A percentile compares a stretch with the other conserved stretches of the same genome.
These are phyloP conservation scores for Quercus robur DNA, from an alignment of 306 rosid genomes.

Conservation along the genomic window DNA sequence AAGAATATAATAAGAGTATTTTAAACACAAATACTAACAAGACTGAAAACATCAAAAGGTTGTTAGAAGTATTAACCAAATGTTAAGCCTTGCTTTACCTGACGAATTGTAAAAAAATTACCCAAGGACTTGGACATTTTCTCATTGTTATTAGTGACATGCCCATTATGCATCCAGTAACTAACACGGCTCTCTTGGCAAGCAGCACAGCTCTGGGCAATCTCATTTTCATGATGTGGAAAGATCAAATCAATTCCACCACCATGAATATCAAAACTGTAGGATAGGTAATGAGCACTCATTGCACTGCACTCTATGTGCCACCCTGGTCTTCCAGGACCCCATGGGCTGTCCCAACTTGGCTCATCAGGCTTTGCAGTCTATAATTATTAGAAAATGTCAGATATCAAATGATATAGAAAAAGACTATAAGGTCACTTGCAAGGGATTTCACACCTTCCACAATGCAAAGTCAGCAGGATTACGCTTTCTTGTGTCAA, in stretches of 20 bases:
- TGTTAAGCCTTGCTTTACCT: slow-evolving; percentile 40
- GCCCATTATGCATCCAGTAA: slow-evolving; percentile 98
- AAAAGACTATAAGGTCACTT: slow-evolving; percentile 10
- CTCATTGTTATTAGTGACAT: slow-evolving; percentile 84
- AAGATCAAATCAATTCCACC: slow-evolving; percentile 97
- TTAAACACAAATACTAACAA: slow-evolving; percentile 11
- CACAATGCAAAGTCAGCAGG: slow-evolving; percentile 95
- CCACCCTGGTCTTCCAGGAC: slow-evolving; percentile 98
- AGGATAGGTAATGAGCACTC: slow-evolving; percentile 84
- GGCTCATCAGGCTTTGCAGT: slow-evolving; percentile 93
- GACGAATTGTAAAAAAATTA: slow-evolving; percentile 94
- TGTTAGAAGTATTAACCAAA: background rate
- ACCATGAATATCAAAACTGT: slow-evolving; percentile 89
- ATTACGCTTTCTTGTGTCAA: slow-evolving; percentile 78
- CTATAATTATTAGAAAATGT: slow-evolving; percentile 40
- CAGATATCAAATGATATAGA: slow-evolving; percentile 6
- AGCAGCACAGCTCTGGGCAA: slow-evolving; percentile 94
- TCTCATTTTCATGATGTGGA: slow-evolving; percentile 98
- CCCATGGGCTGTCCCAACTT: slow-evolving; percentile 99
- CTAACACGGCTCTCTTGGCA: slow-evolving; percentile 61
- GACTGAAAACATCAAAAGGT: slow-evolving; percentile 19
- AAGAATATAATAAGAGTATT: slow-evolving; percentile 17
- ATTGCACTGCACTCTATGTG: slow-evolving; percentile 99
- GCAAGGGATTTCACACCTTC: slow-evolving; percentile 56
- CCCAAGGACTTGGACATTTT: slow-evolving; percentile 96